Percentiles rank a stretch among this genome's conserved stretches.
Evolutionary conservation across 2,329 filamentous ascomycete species (phyloP).

Genomic region (Herpotrichia juniperi): DNA sequence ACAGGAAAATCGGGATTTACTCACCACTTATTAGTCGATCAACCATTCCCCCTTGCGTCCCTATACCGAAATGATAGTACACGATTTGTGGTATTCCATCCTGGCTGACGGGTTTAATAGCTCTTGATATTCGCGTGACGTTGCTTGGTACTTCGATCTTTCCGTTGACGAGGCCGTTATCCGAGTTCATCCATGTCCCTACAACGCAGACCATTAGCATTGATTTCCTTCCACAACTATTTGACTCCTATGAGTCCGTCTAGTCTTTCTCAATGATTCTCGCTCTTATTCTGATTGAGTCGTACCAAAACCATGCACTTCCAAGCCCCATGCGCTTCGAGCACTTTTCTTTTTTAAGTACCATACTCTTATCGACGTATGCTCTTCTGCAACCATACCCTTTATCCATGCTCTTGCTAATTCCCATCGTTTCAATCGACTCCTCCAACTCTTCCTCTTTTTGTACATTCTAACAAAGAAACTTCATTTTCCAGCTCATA

Average conservation of each 20-base stretch:
- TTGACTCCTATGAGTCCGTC: no score
- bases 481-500: no score
- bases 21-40: slow-evolving; percentile 47
- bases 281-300: no score
- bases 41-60: slow-evolving; percentile 50
- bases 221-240: not conserved
- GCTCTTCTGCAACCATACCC: no score
- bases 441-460: no score
- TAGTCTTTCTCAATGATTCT: no score
- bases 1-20: slow-evolving; percentile 4
- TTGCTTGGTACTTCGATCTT: slow-evolving; percentile 55
- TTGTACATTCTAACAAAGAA: no score
- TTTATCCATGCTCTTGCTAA: no score
- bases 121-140: slow-evolving; percentile 56
- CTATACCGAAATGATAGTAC: slow-evolving; percentile 58
- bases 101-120: slow-evolving; percentile 54
- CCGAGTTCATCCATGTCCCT: slow-evolving; percentile 58
- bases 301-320: not conserved
- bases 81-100: slow-evolving; percentile 58
- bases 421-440: no score
- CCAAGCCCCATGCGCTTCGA: no score
- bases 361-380: no score
- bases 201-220: not conserved
- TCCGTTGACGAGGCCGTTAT: slow-evolving; percentile 52
- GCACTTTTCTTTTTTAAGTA: no score